phyloP scores from a whole-genome alignment of 805 yeast species.

The Wickerhamiella sergipiensis region DNA sequence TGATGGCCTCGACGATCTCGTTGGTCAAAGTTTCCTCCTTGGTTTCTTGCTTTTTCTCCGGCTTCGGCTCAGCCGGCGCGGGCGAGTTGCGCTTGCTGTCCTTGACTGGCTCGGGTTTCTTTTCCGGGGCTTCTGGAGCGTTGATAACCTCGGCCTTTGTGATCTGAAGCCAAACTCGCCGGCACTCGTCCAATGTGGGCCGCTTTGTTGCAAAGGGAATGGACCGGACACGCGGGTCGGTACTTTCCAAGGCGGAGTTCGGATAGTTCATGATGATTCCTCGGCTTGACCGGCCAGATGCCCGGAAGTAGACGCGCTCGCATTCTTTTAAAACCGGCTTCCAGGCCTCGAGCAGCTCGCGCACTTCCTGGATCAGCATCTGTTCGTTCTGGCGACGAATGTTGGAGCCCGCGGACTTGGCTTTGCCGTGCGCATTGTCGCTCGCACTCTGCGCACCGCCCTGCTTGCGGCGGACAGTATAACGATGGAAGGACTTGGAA shows the following conservation, averaged over 20 bases:
- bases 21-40: slow-evolving; percentile 36
- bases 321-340: slow-evolving; percentile 40
- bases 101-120: slow-evolving; percentile 13
- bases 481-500: slow-evolving; percentile 83
- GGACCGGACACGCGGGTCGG: slow-evolving; percentile 48
- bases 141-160: slow-evolving; percentile 43
- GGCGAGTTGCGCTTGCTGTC: slow-evolving; percentile 10
- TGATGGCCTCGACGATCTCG: slow-evolving; percentile 46
- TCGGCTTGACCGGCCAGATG: slow-evolving; percentile 58
- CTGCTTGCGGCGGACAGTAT: slow-evolving; percentile 91
- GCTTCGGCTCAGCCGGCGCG: slow-evolving; percentile 11
- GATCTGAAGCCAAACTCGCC: slow-evolving; percentile 70
- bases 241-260: slow-evolving; percentile 39
- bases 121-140: slow-evolving; percentile 33
- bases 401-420: slow-evolving; percentile 89
- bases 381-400: slow-evolving; percentile 83
- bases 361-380: slow-evolving; percentile 66
- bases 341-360: slow-evolving; percentile 58
- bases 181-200: slow-evolving; percentile 71
- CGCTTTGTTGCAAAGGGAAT: slow-evolving; percentile 86
- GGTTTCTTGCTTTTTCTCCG: slow-evolving; percentile 6
- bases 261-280: slow-evolving; percentile 49
- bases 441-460: slow-evolving; percentile 94
- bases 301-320: slow-evolving; percentile 61
- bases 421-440: slow-evolving; percentile 88